phyloP scores from a whole-genome alignment of 345 rosid genomes.

The Jatropha curcas region DNA sequence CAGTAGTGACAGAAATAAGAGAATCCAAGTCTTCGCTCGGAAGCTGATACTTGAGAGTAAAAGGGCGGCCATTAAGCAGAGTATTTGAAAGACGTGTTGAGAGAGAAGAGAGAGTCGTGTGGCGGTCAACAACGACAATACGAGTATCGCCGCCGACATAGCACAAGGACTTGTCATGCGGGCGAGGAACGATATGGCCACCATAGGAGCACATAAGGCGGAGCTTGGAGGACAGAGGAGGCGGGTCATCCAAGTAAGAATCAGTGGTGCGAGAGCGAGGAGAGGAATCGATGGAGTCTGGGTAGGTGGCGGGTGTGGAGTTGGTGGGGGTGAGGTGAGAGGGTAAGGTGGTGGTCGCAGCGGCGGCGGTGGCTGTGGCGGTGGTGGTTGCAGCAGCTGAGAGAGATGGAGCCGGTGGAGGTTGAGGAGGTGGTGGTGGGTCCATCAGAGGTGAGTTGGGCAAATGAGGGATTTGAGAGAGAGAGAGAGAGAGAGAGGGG shows the following conservation, averaged over 20 bases:
- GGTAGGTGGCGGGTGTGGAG: slow-evolving; percentile 26
- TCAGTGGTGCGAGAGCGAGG: slow-evolving; percentile 86
- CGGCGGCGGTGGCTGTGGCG: background rate
- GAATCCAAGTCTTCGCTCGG: slow-evolving; percentile 95
- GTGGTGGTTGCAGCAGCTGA: slow-evolving; percentile 32
- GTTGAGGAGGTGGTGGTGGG: slow-evolving; percentile 30
- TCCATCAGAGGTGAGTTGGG: slow-evolving; percentile 30
- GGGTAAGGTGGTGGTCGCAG: slow-evolving; percentile 17
- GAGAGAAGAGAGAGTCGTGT: slow-evolving; percentile 56
- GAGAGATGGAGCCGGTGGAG: slow-evolving; percentile 21
- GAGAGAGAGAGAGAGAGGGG: background rate
- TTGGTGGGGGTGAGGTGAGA: slow-evolving; percentile 9
- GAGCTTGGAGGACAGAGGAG: slow-evolving; percentile 54
- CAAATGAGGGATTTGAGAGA: background rate
- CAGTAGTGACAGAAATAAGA: slow-evolving; percentile 84
- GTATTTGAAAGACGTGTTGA: slow-evolving; percentile 59
- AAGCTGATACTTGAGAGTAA: slow-evolving; percentile 86
- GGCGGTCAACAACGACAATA: slow-evolving; percentile 81
- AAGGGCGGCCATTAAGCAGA: slow-evolving; percentile 59
- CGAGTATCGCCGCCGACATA: slow-evolving; percentile 92
- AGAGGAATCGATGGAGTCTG: slow-evolving; percentile 69
- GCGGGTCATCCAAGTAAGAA: slow-evolving; percentile 57
- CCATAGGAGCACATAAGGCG: slow-evolving; percentile 95
- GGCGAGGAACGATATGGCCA: slow-evolving; percentile 87
- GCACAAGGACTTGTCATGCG: slow-evolving; percentile 83